These are phyloP conservation scores for Pseudogymnoascus destructans DNA, from an alignment of 2,329 filamentous ascomycete species.

Conservation along the genomic window DNA sequence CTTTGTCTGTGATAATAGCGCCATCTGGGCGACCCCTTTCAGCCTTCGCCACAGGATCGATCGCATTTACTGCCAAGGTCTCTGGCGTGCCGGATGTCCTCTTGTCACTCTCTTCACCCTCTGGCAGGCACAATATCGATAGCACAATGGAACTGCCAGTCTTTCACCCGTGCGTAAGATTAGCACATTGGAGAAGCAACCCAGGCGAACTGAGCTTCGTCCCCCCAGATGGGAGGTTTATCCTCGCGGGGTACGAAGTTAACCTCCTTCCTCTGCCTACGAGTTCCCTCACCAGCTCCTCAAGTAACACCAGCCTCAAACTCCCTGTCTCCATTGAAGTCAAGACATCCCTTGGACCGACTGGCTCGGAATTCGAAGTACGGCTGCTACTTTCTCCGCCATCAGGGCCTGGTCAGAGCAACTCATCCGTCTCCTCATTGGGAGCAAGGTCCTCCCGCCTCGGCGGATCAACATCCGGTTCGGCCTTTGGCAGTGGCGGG, in stretches of 20 bases:
- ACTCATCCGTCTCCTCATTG: conserved; percentile 30
- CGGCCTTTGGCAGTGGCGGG: conserved; percentile 30
- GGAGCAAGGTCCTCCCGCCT: conserved; percentile 29
- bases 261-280: conserved; percentile 54
- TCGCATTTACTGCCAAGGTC: conserved; percentile 89
- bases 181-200: conserved; percentile 78
- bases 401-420: conserved; percentile 34
- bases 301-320: conserved; percentile 49
- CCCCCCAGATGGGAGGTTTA: conserved; percentile 86
- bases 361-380: conserved; percentile 80
- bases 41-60: conserved; percentile 79
- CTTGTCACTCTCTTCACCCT: conserved; percentile 65
- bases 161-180: conserved; percentile 87
- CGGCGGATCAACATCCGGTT: conserved; percentile 34
- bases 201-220: conserved; percentile 92
- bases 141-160: conserved; percentile 75
- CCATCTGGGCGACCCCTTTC: conserved; percentile 79
- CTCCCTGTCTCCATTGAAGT: conserved; percentile 74
- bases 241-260: conserved; percentile 87
- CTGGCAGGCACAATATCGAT: conserved; percentile 63
- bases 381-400: conserved; percentile 58
- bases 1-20: conserved; percentile 72
- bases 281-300: conserved; percentile 36
- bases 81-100: conserved; percentile 88
- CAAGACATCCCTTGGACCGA: conserved; percentile 61